Evolutionary conservation across 2,329 filamentous ascomycete species (phyloP), one percentile per base, ranked within the genome.

Genomic region (Dissoconium aciculare): DNA sequence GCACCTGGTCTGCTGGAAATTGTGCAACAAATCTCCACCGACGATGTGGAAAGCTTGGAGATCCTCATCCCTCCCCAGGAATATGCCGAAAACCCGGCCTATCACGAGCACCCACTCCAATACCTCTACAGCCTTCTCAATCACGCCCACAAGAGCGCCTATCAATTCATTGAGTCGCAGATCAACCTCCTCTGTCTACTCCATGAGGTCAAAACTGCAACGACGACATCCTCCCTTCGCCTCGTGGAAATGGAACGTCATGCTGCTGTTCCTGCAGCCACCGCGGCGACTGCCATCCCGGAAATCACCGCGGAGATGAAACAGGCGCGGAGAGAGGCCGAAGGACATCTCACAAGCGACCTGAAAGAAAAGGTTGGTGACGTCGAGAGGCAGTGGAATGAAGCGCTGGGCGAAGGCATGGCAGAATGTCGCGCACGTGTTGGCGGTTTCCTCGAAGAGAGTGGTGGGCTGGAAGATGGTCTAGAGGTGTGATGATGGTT

Each of bases 121-220:
- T 95, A 98, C 52, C 67, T 98, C 0, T 89, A 84, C 54, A 78
- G 74, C 27, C 62, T 95, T 14, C 65, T 98, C 5, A 69, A 76
- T 4, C 87, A 95, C 47, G 78, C 84, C 0, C 82, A 91, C 53
- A 92, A 89, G 60, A 85, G 78, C 45, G 87, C 83, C 5, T 91
- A 93, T 49, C 89, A 95, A 54, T 95, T 93, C 57, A 94, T 95
- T 47, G 89, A 95, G 60, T 79, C 75, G 5, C 87, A 95, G 60
- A 87, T 74, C 16, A 94, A 94, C 49, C 63, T 94, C 17, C 65
- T 93, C 14, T 95, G 87, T 49, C 63, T 95, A 21, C 58, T 93
- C 34, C 89, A 94, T 47, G 84, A 94, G 56, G 83, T 93, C 31
- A 82, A 83, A 50, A 81, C 80, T 32, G 76, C 76, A 0, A 73